Conservation (phyloP, 1,139 yeast genomes). For the Suhomyces wounanorum region DNA sequence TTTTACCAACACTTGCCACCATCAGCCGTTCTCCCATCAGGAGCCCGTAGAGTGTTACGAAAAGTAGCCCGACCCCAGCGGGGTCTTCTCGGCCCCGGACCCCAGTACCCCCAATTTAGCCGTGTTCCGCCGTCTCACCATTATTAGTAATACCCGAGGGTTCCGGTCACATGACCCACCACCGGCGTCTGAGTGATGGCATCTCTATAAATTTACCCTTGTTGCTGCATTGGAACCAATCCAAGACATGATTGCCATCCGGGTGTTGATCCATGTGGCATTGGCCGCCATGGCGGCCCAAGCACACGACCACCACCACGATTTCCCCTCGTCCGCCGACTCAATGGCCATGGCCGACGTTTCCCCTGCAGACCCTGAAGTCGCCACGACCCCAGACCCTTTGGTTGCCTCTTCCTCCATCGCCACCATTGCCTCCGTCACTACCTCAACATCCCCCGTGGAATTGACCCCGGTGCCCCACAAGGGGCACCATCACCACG, state of each 20-base stretch:
- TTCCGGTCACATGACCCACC: conserved; percentile 21
- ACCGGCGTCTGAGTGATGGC: background rate
- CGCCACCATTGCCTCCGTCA: too few relatives aligned
- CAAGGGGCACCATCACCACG: conserved; percentile 60
- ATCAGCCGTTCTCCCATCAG: background rate
- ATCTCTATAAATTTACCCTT: conserved; percentile 7
- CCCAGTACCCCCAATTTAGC: background rate
- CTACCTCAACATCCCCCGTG: background rate
- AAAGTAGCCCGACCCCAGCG: background rate
- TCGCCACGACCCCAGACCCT: background rate
- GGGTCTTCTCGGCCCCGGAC: background rate
- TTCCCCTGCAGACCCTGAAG: background rate
- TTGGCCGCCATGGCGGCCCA: conserved; percentile 1
- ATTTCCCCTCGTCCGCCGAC: background rate
- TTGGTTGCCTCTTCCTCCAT: too few relatives aligned
- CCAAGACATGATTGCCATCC: background rate
- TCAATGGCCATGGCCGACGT: background rate
- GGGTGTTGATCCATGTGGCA: conserved; percentile 7
- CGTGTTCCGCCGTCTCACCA: background rate
- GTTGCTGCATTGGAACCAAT: conserved; percentile 2
- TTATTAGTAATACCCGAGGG: conserved; percentile 14
- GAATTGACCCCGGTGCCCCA: conserved; percentile 47
- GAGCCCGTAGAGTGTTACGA: background rate
- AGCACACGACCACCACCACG: background rate
- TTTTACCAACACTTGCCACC: background rate